These are phyloP conservation scores for Lycium barbarum DNA, from an alignment of 257 asterid genomes.

Conservation along the genomic window DNA sequence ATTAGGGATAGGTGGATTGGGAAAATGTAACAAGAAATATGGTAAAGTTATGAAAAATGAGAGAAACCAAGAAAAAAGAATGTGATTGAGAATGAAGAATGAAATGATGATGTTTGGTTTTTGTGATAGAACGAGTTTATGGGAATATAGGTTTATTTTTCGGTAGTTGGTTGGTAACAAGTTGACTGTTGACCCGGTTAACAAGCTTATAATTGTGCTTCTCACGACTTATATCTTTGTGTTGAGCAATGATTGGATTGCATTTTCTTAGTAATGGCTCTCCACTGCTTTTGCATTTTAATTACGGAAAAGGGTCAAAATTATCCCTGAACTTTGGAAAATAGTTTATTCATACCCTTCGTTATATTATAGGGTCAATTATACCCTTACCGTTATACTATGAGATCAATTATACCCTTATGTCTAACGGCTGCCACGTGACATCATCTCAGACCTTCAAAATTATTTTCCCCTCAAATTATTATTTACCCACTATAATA, in stretches of 20 bases:
- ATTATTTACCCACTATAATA: no score
- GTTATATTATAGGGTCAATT: no score
- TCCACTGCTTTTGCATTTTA: background rate
- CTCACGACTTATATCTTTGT: background rate
- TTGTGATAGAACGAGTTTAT: slow-evolving; percentile 6
- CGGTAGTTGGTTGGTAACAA: slow-evolving; percentile 19
- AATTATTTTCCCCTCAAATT: no score
- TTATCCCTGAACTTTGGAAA: no score
- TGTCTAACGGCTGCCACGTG: no score
- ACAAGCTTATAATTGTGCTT: slow-evolving; percentile 21
- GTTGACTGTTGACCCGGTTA: slow-evolving; percentile 31
- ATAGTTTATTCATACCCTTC: no score
- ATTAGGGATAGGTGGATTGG: background rate
- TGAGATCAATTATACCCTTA: no score
- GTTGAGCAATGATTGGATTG: slow-evolving; percentile 4
- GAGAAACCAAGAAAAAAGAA: background rate
- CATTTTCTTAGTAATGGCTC: slow-evolving; percentile 20
- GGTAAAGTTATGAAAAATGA: background rate
- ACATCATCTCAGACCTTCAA: no score
- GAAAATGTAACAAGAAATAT: background rate
- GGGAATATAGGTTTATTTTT: slow-evolving; percentile 17
- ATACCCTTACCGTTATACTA: no score
- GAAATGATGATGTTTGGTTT: background rate
- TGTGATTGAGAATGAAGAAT: background rate
- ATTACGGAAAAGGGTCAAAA: no score